These are phyloP conservation scores for Exserohilum rostratum DNA, from an alignment of 2,329 filamentous ascomycete species.

Conservation along the genomic window DNA sequence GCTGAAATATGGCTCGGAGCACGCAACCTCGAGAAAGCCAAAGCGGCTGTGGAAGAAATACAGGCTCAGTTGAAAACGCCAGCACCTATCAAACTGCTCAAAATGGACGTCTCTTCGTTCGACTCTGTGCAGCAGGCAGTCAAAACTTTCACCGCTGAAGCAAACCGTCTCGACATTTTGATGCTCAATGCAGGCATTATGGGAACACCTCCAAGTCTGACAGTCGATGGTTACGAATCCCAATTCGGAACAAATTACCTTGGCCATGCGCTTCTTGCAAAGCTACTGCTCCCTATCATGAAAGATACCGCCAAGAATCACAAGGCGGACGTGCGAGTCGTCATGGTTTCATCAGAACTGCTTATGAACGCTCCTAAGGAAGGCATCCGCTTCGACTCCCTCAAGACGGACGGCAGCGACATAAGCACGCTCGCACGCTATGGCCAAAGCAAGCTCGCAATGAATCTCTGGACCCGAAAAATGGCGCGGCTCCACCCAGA, in stretches of 20 bases:
- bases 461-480: neutral
- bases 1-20: neutral
- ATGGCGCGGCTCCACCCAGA: neutral
- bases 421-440: neutral
- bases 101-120: constrained; percentile 24
- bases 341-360: constrained; percentile 54
- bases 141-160: constrained; percentile 9
- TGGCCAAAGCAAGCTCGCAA: neutral
- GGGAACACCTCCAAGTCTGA: constrained; percentile 30
- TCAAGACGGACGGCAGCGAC: neutral
- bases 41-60: neutral
- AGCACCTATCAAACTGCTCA: constrained; percentile 7
- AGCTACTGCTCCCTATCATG: constrained; percentile 52
- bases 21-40: neutral
- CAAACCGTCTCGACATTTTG: constrained; percentile 23
- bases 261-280: constrained; percentile 58
- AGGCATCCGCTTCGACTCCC: neutral
- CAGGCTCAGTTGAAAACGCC: neutral
- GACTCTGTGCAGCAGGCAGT: constrained; percentile 16
- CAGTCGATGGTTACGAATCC: constrained; percentile 43
- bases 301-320: constrained; percentile 48
- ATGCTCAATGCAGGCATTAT: constrained; percentile 43
- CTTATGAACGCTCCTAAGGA: neutral
- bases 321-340: constrained; percentile 54
- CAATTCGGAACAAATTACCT: constrained; percentile 56